These are phyloP conservation scores for Tilletia indica DNA, from an alignment of 1,284 basidiomycete species.

Conservation along the genomic window DNA sequence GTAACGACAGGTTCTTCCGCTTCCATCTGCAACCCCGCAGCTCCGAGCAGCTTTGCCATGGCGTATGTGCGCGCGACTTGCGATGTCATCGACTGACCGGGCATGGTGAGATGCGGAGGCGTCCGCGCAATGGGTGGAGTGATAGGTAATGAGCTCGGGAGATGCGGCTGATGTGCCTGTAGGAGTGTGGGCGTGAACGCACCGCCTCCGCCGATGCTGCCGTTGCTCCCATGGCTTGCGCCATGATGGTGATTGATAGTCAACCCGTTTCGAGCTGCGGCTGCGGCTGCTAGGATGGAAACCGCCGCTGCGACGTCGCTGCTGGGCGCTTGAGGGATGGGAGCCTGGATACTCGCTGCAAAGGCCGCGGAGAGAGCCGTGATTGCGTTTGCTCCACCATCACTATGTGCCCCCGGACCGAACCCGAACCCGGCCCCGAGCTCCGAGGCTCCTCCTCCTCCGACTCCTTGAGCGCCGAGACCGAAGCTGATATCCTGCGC, in stretches of 20 bases:
- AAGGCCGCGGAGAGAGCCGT: neutral
- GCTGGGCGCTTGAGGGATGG: neutral
- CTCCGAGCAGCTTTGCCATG: constrained; percentile 14
- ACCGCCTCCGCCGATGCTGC: neutral
- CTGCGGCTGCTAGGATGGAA: neutral
- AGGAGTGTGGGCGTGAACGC: neutral
- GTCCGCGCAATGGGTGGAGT: constrained; percentile 1
- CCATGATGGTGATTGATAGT: neutral
- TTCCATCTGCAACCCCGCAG: constrained; percentile 6
- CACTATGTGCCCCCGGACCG: neutral
- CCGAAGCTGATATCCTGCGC: neutral
- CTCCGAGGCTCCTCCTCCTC: no score
- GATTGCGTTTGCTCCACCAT: neutral
- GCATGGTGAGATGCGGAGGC: neutral
- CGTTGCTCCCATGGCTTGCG: neutral
- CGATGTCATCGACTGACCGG: neutral
- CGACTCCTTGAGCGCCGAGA: no score
- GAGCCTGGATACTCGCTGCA: neutral
- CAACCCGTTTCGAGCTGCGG: neutral
- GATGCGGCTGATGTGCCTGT: neutral
- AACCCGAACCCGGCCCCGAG: neutral
- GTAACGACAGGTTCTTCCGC: no score
- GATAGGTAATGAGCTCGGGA: neutral
- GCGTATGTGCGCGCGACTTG: constrained; percentile 16
- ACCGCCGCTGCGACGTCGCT: neutral